These are phyloP conservation scores for Hygrophila difformis DNA, from an alignment of 257 asterid species.

Conservation along the genomic window DNA sequence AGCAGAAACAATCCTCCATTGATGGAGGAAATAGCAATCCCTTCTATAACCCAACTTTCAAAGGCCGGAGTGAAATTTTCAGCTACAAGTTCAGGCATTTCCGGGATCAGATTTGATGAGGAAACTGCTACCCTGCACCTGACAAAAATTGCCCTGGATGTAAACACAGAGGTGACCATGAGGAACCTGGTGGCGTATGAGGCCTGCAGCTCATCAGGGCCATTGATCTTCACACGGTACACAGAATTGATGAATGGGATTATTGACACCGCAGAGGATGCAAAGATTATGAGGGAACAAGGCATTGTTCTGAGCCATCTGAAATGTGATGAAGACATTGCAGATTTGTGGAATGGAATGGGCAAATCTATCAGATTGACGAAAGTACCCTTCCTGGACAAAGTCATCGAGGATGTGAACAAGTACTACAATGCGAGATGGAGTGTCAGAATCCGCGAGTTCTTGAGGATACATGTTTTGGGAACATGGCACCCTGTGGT, in stretches of 20 bases:
- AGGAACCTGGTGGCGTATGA: constrained; percentile 63
- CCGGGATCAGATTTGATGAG: constrained; percentile 32
- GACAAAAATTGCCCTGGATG: constrained; percentile 30
- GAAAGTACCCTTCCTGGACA: constrained; percentile 53
- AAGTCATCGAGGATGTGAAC: constrained; percentile 50
- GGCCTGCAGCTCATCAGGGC: constrained; percentile 43
- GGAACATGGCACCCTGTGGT: constrained; percentile 46
- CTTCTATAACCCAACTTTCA: constrained; percentile 52
- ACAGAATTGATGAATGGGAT: constrained; percentile 64
- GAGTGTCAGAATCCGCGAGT: constrained; percentile 42
- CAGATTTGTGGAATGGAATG: constrained; percentile 67
- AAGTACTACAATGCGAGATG: constrained; percentile 34
- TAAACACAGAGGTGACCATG: constrained; percentile 40
- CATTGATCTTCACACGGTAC: constrained; percentile 43
- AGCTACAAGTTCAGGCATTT: constrained; percentile 31
- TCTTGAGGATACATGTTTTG: constrained; percentile 31
- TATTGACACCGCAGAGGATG: constrained; percentile 50
- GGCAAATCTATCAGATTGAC: constrained; percentile 55
- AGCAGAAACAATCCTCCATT: constrained; percentile 27
- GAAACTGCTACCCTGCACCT: constrained; percentile 24
- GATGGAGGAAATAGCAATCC: constrained; percentile 60
- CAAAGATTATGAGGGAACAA: constrained; percentile 39
- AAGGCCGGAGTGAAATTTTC: constrained; percentile 37
- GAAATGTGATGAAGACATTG: constrained; percentile 54
- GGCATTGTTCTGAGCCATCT: constrained; percentile 48